A percentile compares a stretch with the other conserved stretches of the same genome.
These are phyloP conservation scores for Peronospora farinosa DNA, from an alignment of 352 stramenopile species.

Conservation along the genomic window DNA sequence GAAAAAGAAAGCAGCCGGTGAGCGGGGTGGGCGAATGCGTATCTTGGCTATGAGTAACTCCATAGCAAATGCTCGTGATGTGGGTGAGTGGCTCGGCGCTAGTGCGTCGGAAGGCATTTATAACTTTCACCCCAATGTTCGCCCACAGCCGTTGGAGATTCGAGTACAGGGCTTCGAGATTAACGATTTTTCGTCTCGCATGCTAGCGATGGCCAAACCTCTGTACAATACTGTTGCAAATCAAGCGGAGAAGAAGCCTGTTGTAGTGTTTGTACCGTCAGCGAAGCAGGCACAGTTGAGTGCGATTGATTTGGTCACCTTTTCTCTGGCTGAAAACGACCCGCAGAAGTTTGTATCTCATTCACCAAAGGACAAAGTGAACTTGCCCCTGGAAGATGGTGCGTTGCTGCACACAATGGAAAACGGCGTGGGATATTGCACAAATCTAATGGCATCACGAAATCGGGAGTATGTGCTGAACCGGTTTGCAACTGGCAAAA, in stretches of 20 bases:
- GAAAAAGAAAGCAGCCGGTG: conserved; percentile 39
- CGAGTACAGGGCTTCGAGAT: conserved; percentile 97
- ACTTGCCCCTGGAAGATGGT: conserved; percentile 76
- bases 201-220: conserved; percentile 98
- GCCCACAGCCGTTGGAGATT: conserved; percentile 95
- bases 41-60: conserved; percentile 95
- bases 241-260: conserved; percentile 83
- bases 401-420: conserved; percentile 91
- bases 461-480: conserved; percentile 89
- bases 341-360: conserved; percentile 53
- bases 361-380: conserved; percentile 27
- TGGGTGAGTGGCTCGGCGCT: conserved; percentile 97
- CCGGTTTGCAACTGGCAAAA: conserved; percentile 80
- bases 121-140: conserved; percentile 83
- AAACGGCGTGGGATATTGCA: conserved; percentile 94
- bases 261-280: conserved; percentile 96
- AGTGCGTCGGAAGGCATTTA: conserved; percentile 77
- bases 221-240: conserved; percentile 93
- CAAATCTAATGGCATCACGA: conserved; percentile 87
- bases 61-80: conserved; percentile 95
- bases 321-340: conserved; percentile 86
- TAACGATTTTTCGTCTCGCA: conserved; percentile 92
- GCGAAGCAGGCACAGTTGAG: conserved; percentile 97
- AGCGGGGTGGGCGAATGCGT: conserved; percentile 53
- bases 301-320: conserved; percentile 98